These are phyloP conservation scores for Nymphaea colorata DNA, from an alignment of 164 flowering plant genomes.

Conservation along the genomic window DNA sequence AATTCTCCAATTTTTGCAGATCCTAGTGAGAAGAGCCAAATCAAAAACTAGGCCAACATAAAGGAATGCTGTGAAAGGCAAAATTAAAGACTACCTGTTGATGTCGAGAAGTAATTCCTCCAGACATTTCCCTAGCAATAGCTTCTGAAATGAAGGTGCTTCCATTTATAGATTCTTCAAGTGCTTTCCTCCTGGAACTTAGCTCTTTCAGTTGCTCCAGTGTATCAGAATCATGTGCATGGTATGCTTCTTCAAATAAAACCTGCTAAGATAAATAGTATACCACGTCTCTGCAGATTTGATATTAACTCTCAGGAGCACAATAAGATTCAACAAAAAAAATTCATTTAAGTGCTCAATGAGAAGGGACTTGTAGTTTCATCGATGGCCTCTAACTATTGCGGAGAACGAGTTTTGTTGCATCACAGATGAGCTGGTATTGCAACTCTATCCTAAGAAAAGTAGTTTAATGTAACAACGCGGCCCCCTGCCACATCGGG, in stretches of 20 bases:
- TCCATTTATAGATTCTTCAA: slow-evolving; percentile 43
- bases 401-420: too few relatives aligned
- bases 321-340: too few relatives aligned
- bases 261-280: slow-evolving; percentile 15
- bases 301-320: neutral
- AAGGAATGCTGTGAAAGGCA: neutral
- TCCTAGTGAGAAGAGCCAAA: slow-evolving; percentile 27
- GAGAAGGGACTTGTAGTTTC: too few relatives aligned
- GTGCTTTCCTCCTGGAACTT: slow-evolving; percentile 40
- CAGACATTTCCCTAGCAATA: slow-evolving; percentile 54
- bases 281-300: neutral
- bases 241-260: slow-evolving; percentile 37
- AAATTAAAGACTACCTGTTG: slow-evolving; percentile 30
- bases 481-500: too few relatives aligned
- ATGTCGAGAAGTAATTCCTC: slow-evolving; percentile 38
- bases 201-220: slow-evolving; percentile 58
- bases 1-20: slow-evolving; percentile 40
- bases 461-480: too few relatives aligned
- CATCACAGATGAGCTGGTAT: too few relatives aligned
- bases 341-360: too few relatives aligned
- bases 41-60: slow-evolving; percentile 1
- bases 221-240: slow-evolving; percentile 38
- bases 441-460: too few relatives aligned
- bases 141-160: slow-evolving; percentile 42
- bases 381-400: too few relatives aligned